Conservation (phyloP, 1,139 yeast species). For the Debaryomycetaceae sp. region DNA sequence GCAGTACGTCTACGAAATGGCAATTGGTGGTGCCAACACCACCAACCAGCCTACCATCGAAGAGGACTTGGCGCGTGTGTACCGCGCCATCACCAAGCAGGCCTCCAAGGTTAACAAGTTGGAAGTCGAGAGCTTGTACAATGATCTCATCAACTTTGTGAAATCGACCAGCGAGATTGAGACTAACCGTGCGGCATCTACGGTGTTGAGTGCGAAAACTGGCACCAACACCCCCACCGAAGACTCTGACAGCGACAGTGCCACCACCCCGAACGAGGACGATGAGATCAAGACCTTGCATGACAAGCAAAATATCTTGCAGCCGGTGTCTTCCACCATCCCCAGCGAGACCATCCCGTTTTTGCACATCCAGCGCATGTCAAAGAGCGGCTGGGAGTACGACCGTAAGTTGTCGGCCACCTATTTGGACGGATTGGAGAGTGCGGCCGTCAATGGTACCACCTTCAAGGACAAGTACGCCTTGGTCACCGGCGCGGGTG, state of each 20-base stretch:
- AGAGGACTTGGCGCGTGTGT: conserved; percentile 77
- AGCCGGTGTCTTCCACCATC: conserved; percentile 62
- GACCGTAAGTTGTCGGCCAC: conserved; percentile 66
- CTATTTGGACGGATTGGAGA: conserved; percentile 84
- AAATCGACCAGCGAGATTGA: conserved; percentile 59
- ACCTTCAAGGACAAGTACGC: conserved; percentile 84
- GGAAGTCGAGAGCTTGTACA: conserved; percentile 73
- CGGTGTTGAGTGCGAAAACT: conserved; percentile 22
- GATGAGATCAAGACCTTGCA: conserved; percentile 82
- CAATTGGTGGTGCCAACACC: conserved; percentile 84
- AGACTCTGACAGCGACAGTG: conserved; percentile 29
- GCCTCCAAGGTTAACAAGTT: conserved; percentile 54
- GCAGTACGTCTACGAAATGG: conserved; percentile 94
- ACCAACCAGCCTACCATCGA: conserved; percentile 60
- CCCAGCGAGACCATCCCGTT: conserved; percentile 89
- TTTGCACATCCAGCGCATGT: conserved; percentile 79
- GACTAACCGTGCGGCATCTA: conserved; percentile 34
- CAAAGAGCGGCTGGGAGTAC: conserved; percentile 73
- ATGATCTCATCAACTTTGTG: conserved; percentile 65
- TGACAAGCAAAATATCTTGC: conserved; percentile 55
- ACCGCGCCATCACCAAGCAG: conserved; percentile 70
- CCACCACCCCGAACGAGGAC: conserved; percentile 34
- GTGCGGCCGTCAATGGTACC: conserved; percentile 87
- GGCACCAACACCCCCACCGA: conserved; percentile 35
- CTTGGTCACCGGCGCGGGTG: conserved; percentile 96